Percentiles rank a stretch among this genome's conserved stretches.
Evolutionary conservation across 768 basidiomycete species (phyloP).

Genomic region (Termitomyces eurrhizus): DNA sequence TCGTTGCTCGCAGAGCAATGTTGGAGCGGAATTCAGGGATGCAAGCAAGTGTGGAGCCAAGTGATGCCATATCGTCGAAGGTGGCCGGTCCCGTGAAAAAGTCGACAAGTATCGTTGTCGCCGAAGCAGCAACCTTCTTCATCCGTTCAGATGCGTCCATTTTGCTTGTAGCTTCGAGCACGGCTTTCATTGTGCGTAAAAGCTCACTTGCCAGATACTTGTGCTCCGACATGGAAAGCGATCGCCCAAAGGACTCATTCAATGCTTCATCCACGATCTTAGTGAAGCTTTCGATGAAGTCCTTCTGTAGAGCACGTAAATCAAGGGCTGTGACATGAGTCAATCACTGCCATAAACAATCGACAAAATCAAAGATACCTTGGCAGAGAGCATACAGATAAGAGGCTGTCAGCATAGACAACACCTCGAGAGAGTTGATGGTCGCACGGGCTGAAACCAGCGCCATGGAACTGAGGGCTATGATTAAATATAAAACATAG

Average conservation of each 20-base stretch:
- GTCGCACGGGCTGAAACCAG: constrained; percentile 82
- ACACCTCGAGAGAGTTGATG: constrained; percentile 70
- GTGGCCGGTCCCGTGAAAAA: constrained; percentile 40
- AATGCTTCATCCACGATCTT: constrained; percentile 50
- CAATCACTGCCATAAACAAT: background rate
- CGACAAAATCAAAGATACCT: constrained; percentile 25
- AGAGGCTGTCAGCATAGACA: constrained; percentile 68
- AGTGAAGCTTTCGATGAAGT: constrained; percentile 50
- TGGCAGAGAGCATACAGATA: constrained; percentile 75
- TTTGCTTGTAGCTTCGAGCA: constrained; percentile 62
- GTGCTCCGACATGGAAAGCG: constrained; percentile 32
- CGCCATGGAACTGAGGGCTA: constrained; percentile 62
- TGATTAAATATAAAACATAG: constrained; percentile 5
- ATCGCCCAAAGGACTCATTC: constrained; percentile 35
- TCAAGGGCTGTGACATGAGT: constrained; percentile 54
- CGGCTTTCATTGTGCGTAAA: constrained; percentile 38
- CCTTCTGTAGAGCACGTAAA: constrained; percentile 68
- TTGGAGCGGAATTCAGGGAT: constrained; percentile 53
- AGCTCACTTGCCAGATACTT: constrained; percentile 32
- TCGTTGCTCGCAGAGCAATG: constrained; percentile 45
- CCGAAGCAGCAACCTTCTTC: constrained; percentile 63
- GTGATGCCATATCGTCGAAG: constrained; percentile 25
- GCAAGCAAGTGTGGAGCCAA: constrained; percentile 28
- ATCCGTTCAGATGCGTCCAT: constrained; percentile 73
- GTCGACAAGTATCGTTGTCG: constrained; percentile 61